A percentile compares a stretch with the other conserved stretches of the same genome.
These are phyloP conservation scores for Lactifluus hygrophoroides DNA, from an alignment of 768 basidiomycete species.

Conservation along the genomic window DNA sequence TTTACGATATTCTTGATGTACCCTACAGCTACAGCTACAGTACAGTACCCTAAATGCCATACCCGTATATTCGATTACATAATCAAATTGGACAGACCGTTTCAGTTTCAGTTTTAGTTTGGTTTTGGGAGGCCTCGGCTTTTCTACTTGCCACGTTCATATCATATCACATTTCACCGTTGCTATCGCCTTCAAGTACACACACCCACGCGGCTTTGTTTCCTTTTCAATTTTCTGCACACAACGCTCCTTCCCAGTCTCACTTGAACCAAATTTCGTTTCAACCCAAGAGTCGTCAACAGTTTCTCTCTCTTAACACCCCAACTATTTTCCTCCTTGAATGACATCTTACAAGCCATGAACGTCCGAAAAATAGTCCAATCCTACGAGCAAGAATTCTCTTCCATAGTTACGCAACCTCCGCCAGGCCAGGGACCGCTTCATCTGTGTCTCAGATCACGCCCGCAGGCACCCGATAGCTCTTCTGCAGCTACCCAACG, in stretches of 20 bases:
- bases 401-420: not conserved
- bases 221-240: not conserved
- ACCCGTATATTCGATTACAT: not conserved
- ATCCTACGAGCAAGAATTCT: constrained; percentile 8
- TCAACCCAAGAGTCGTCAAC: not conserved
- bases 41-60: not conserved
- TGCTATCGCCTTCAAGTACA: constrained; percentile 6
- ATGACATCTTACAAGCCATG: constrained; percentile 3
- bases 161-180: not conserved
- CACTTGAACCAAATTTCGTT: not conserved
- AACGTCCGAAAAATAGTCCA: constrained; percentile 12
- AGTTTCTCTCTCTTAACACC: not conserved
- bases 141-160: not conserved
- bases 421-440: not conserved
- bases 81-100: not conserved
- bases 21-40: too few relatives aligned
- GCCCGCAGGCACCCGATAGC: not conserved
- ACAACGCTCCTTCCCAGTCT: too few relatives aligned
- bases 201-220: constrained; percentile 2
- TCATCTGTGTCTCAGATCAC: not conserved
- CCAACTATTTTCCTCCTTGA: not conserved
- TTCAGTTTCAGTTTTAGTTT: not conserved
- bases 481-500: not conserved
- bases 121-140: too few relatives aligned
- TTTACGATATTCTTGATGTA: not conserved